These are phyloP conservation scores for Mycena vitilis DNA, from an alignment of 768 basidiomycete genomes.

Conservation along the genomic window DNA sequence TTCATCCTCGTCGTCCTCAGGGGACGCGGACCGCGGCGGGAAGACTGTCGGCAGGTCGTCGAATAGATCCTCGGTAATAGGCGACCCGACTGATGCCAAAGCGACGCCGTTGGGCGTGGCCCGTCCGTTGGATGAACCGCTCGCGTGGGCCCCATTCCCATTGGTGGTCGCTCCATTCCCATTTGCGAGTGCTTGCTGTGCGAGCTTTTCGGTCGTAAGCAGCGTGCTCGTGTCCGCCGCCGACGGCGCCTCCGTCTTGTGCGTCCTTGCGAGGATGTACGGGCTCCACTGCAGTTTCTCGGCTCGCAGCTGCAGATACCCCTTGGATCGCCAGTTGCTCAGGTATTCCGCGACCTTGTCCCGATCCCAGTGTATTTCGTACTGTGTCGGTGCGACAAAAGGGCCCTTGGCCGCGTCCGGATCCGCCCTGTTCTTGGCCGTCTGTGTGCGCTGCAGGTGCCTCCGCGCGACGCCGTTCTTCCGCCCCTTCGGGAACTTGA, in stretches of 20 bases:
- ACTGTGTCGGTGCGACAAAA: constrained; percentile 74
- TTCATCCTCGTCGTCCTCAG: constrained; percentile 8
- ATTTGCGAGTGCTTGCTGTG: constrained; percentile 12
- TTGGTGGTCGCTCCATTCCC: constrained; percentile 7
- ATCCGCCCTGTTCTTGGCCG: constrained; percentile 52
- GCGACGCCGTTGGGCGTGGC: constrained; percentile 29
- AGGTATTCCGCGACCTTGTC: constrained; percentile 75
- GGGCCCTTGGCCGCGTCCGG: constrained; percentile 57
- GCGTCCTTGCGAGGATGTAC: constrained; percentile 73
- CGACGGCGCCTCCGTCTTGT: constrained; percentile 38
- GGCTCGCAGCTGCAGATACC: constrained; percentile 78
- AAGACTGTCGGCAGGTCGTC: constrained; percentile 18
- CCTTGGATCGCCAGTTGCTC: constrained; percentile 79
- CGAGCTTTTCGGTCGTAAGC: constrained; percentile 29
- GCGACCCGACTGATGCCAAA: constrained; percentile 9
- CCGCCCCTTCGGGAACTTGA: constrained; percentile 78
- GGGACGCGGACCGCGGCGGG: constrained; percentile 15
- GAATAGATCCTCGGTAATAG: constrained; percentile 20
- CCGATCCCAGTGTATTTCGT: constrained; percentile 81
- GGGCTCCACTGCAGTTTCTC: constrained; percentile 96
- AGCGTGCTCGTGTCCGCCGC: constrained; percentile 35
- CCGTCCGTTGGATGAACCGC: constrained; percentile 14
- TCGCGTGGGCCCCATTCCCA: constrained; percentile 8
- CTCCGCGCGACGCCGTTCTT: constrained; percentile 73
- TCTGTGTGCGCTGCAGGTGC: constrained; percentile 70